Evolutionary conservation across 345 rosid genomes (phyloP).

Genomic region (Reutealis trisperma): DNA sequence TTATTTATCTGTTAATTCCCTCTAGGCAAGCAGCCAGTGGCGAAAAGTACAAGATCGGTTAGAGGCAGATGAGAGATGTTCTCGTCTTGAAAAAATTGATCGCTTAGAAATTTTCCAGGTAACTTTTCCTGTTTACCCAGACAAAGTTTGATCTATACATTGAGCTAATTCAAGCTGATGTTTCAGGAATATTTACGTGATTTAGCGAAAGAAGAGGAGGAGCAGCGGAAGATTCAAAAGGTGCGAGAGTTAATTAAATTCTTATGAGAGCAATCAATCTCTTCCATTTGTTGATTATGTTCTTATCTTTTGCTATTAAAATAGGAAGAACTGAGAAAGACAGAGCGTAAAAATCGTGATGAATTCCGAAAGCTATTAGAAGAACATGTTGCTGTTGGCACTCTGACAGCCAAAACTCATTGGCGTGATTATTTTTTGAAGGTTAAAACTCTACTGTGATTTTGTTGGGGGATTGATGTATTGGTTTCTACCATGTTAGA

Average conservation of each 20-base stretch:
- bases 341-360: constrained; percentile 93
- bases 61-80: constrained; percentile 92
- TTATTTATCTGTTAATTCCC: constrained; percentile 14
- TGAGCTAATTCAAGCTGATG: constrained; percentile 35
- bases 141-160: background rate
- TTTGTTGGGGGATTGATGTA: constrained; percentile 17
- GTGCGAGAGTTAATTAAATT: constrained; percentile 35
- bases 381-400: constrained; percentile 70
- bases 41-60: constrained; percentile 92
- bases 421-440: constrained; percentile 85
- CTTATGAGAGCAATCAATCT: background rate
- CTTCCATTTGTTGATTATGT: background rate
- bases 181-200: constrained; percentile 78
- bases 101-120: constrained; percentile 94
- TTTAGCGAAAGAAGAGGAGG: constrained; percentile 90
- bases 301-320: constrained; percentile 25
- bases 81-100: constrained; percentile 82
- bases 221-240: constrained; percentile 88
- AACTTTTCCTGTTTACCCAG: constrained; percentile 9
- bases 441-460: constrained; percentile 42
- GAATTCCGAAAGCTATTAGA: constrained; percentile 89
- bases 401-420: constrained; percentile 69
- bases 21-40: constrained; percentile 92
- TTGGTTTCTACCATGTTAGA: constrained; percentile 10
- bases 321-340: constrained; percentile 88